Conservation (phyloP, 805 yeast genomes). For the Wickerhamomyces silvicola region DNA sequence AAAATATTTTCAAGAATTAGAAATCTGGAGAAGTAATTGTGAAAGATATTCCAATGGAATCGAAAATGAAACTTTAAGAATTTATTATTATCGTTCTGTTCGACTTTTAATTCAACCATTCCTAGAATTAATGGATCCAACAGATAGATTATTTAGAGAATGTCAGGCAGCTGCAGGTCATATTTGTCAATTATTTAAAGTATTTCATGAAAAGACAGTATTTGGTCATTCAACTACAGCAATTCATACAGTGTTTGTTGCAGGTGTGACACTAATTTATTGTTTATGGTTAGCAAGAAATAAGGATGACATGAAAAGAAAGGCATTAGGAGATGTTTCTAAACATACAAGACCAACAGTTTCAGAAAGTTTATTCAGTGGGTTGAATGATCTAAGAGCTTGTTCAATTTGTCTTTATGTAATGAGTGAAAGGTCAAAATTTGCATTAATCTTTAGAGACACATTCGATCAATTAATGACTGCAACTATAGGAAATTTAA, state of each 20-base stretch:
- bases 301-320: constrained; percentile 50
- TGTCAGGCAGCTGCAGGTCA: constrained; percentile 72
- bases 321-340: constrained; percentile 47
- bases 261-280: constrained; percentile 61
- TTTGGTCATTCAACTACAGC: constrained; percentile 61
- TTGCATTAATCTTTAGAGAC: constrained; percentile 57
- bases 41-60: constrained; percentile 39
- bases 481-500: constrained; percentile 57
- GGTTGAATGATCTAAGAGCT: constrained; percentile 57
- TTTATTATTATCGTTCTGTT: constrained; percentile 55
- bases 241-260: constrained; percentile 60
- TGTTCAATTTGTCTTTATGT: constrained; percentile 60
- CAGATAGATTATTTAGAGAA: constrained; percentile 52
- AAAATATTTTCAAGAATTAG: constrained; percentile 45
- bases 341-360: constrained; percentile 56
- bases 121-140: constrained; percentile 53
- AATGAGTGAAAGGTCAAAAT: constrained; percentile 59
- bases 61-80: constrained; percentile 52
- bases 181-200: constrained; percentile 57
- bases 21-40: constrained; percentile 52
- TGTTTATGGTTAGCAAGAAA: constrained; percentile 64
- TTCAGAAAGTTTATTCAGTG: constrained; percentile 45
- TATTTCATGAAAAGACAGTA: constrained; percentile 55
- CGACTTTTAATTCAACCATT: constrained; percentile 59
- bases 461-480: constrained; percentile 62